These are phyloP conservation scores for Stemphylium beticola DNA, from an alignment of 2,329 filamentous ascomycete species.

Conservation along the genomic window DNA sequence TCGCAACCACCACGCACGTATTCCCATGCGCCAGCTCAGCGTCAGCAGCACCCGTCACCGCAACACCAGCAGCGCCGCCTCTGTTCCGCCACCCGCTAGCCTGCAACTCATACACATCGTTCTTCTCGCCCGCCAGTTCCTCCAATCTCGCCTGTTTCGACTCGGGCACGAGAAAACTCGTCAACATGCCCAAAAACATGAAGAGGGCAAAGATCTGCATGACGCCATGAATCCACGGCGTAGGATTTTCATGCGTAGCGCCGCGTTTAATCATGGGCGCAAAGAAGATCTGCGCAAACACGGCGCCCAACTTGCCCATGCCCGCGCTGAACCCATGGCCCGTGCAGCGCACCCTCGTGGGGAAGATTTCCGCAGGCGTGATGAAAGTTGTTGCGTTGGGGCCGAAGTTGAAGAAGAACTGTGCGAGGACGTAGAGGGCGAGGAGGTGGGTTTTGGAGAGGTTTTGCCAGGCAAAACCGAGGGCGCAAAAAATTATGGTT, in stretches of 20 bases:
- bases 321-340: constrained; percentile 58
- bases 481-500: constrained; percentile 57
- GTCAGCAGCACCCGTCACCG: background rate
- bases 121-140: constrained; percentile 69
- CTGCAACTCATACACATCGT: constrained; percentile 52
- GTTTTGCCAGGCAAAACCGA: constrained; percentile 56
- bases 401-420: constrained; percentile 63
- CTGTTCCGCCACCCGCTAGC: constrained; percentile 53
- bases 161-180: constrained; percentile 76
- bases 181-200: constrained; percentile 75
- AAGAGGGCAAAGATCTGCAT: constrained; percentile 81
- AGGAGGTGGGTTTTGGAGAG: constrained; percentile 53
- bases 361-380: constrained; percentile 60
- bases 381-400: constrained; percentile 61
- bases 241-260: constrained; percentile 55
- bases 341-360: constrained; percentile 56
- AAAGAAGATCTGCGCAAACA: constrained; percentile 58
- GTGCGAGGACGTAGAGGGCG: constrained; percentile 55
- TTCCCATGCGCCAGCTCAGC: background rate
- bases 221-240: constrained; percentile 73
- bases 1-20: constrained; percentile 5
- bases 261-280: constrained; percentile 62
- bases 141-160: constrained; percentile 78
- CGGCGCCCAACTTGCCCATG: constrained; percentile 57
- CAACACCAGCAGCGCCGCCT: constrained; percentile 7